Evolutionary conservation across 2,329 filamentous ascomycete species (phyloP).

Genomic region (Epichloe bromicola): DNA sequence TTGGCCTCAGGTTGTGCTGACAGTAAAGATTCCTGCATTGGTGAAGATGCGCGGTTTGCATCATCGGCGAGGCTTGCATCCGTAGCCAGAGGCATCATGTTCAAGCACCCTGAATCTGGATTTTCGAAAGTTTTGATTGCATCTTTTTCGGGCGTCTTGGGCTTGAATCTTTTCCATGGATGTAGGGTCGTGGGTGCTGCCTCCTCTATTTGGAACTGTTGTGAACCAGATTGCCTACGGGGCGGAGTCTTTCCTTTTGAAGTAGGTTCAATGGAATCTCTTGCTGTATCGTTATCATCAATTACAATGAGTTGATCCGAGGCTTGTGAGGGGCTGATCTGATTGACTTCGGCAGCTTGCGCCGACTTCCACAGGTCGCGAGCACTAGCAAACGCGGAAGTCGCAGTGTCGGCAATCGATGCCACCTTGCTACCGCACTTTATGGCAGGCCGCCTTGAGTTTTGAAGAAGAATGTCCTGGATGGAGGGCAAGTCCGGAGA

Average conservation of each 20-base stretch:
- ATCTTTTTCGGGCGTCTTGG: constrained; percentile 4
- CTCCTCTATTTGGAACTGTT: neutral
- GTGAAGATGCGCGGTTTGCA: neutral
- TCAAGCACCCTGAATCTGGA: too few species aligned
- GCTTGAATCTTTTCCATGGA: constrained; percentile 25
- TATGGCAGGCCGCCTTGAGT: constrained; percentile 18
- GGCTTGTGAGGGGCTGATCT: neutral
- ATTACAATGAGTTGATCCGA: neutral
- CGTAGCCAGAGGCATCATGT: neutral
- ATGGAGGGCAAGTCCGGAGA: constrained; percentile 44
- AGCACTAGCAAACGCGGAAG: constrained; percentile 29
- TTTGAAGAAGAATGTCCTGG: constrained; percentile 31
- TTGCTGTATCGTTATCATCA: constrained; percentile 4
- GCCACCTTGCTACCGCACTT: constrained; percentile 24
- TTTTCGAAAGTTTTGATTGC: neutral
- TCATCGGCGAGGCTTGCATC: neutral
- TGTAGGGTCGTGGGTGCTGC: constrained; percentile 13
- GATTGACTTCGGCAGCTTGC: constrained; percentile 11
- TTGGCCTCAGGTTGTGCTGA: neutral
- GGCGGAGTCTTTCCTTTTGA: neutral
- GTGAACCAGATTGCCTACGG: neutral
- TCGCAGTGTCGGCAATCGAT: constrained; percentile 23
- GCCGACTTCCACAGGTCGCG: constrained; percentile 23
- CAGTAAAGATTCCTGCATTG: neutral
- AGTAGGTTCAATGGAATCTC: neutral